phyloP scores from a whole-genome alignment of 176 grass and related monocot species.

The Chloris gayana region DNA sequence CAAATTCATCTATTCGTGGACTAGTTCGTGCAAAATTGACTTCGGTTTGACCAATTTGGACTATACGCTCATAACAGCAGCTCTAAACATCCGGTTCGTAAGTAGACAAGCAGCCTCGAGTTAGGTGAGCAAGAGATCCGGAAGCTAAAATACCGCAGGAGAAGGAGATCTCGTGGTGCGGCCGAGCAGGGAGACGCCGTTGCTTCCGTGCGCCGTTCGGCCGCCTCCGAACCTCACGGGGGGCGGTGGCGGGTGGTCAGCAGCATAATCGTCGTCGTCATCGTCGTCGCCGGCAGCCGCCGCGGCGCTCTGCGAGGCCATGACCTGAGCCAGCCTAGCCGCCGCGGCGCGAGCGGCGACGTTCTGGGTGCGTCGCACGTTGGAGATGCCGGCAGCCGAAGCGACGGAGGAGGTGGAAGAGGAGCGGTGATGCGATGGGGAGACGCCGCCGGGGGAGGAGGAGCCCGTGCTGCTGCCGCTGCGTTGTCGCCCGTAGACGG shows the following conservation, averaged over 20 bases:
- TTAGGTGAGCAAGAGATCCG: conserved; percentile 46
- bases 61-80: conserved; percentile 15
- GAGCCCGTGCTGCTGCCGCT: conserved; percentile 94
- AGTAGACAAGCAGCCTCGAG: conserved; percentile 1
- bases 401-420: conserved; percentile 65
- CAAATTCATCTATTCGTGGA: conserved; percentile 30
- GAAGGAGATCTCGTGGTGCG: conserved; percentile 92
- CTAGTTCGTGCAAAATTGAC: conserved; percentile 25
- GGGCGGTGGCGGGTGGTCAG: conserved; percentile 39
- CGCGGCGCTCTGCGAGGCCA: conserved; percentile 87
- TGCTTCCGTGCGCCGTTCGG: conserved; percentile 41
- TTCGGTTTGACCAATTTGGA: conserved; percentile 43
- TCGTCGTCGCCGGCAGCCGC: conserved; percentile 81
- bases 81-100: conserved; percentile 6
- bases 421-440: conserved; percentile 82
- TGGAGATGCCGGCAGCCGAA: conserved; percentile 53
- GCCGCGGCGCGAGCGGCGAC: conserved; percentile 94
- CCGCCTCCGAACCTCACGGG: conserved; percentile 48
- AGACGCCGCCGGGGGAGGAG: conserved; percentile 72
- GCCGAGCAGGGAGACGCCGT: conserved; percentile 64
- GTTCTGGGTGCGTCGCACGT: conserved; percentile 86
- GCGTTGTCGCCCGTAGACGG: conserved; percentile 83
- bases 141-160: conserved; percentile 73
- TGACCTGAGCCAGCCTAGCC: conserved; percentile 90
- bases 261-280: conserved; percentile 64